Base-by-base conservation (phyloP, 1,139 yeast genomes). In the Groenewaldozyma auringiensis region DNA sequence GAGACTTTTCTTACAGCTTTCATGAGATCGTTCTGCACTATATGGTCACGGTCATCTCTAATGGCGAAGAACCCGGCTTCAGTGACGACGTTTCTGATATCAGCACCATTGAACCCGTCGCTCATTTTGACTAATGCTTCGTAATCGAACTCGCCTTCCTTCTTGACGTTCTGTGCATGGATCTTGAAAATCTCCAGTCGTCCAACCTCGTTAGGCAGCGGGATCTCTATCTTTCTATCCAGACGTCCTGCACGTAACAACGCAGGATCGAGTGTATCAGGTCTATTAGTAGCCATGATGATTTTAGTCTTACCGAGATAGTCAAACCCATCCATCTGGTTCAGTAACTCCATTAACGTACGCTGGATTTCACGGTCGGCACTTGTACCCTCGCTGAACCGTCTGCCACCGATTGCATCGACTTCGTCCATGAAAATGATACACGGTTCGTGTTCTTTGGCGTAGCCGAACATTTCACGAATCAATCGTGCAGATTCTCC, bases 311-410 rank as follows among this genome's bases (percentile, higher is more conserved):
- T 95, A 34, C 98, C 98, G 60, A 94, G 75, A 49, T 88, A 84
- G 65, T 94, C 98, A 66, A 94, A 94, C 52, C 99, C 99, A 66
- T 94, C 99, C 98, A 94, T 89, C 67, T 92, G 98, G 63, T 92
- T 92, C 59, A 94, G 76, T 62, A 94, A 74, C 69, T 94, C 99
- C 98, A 94, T 92, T 64, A 94, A 74, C 2, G 98, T 94, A 71
- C 99, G 85, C 70, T 94, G 99, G 62, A 94, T 92, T 68, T 94
- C 99, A 67, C 98, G 82, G 70, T 94, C 99, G 2, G 98, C 98
- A 9, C 96, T 85, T 1, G 98, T 92, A 68, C 99, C 99, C 67
- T 94, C 99, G 58, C 94, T 81, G 67, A 94, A 94, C 67, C 99
- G 80, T 58, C 99, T 79, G 45, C 98, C 98, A 63, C 99, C 99